Evolutionary conservation across 176 grass and related monocot species (phyloP), one percentile per base, ranked within the genome.

Genomic region (Melocanna baccifera): DNA sequence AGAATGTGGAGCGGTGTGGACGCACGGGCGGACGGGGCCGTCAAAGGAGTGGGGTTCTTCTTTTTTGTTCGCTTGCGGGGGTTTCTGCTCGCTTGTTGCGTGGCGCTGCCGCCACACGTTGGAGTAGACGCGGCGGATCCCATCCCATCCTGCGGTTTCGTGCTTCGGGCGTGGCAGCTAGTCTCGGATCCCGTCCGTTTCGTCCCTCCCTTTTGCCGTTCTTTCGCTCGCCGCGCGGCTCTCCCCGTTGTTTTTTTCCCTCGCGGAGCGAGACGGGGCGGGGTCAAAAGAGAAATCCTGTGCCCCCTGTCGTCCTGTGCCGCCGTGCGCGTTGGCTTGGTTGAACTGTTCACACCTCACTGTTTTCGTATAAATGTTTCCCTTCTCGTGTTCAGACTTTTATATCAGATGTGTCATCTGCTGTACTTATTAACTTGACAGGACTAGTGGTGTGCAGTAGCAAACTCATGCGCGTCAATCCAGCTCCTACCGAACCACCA

Each of bases 131-230:
- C 66, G 20, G 52, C 51, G 75, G 59, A 39, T 69, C 65, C 5
- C 53, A 20, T 16, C 12, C 37, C 61, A 10, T 13, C 52, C 79
- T 46, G 67, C 34, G 73, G 86, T 73, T 55, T 78, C 73, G 69
- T 62, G 87, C 76, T 69, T 55, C 5, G 76, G 30, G 77, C 51
- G 43, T 62, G 86, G 51, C 87, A 22, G 69, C 48, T 40, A 69
- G 71, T 53, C 75, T 37, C 20, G 63, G 20, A 6, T 19, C 69
- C 69, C 66, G 83, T 62, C 59, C 52, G 72, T 59, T 52, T 13
- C 69, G 0, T 14, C 32, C 4, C 2, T 20, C 40, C 61, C 6
- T 52, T 58, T 14, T 9, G 79, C 32, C 32, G 14, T 30, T 25
- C 12, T 62, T 32, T 40, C 55, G 41, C 64, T n/a, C 23, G 20